Percentiles rank a stretch among this genome's conserved stretches.
Evolutionary conservation across 78 protist species (phyloP).

Genomic region (Dictyostelium capitatum): DNA sequence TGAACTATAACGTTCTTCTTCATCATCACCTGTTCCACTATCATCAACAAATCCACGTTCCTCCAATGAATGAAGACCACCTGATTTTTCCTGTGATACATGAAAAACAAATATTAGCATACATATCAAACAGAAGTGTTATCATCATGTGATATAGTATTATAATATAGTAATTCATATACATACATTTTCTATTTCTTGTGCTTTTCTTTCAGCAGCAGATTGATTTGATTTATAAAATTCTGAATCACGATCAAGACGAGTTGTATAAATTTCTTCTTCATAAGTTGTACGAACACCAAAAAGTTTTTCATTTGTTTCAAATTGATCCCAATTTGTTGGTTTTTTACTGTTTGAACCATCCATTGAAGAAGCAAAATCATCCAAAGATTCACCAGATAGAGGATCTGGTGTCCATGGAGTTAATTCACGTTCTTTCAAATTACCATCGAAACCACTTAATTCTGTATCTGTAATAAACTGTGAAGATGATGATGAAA

Average conservation of each 20-base stretch:
- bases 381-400: conserved; percentile 21
- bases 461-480: conserved; percentile 80
- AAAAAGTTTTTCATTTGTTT: conserved; percentile 77
- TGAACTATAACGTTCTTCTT: conserved; percentile 86
- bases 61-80: conserved; percentile 78
- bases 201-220: conserved; percentile 71
- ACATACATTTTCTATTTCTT: conserved; percentile 83
- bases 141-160: no score
- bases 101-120: neutral
- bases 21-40: conserved; percentile 78
- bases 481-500: no score
- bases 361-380: neutral
- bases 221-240: conserved; percentile 6
- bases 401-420: conserved; percentile 48
- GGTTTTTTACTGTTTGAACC: neutral
- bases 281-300: conserved; percentile 70
- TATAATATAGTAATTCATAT: neutral
- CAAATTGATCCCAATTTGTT: conserved; percentile 86
- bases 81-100: conserved; percentile 41
- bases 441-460: conserved; percentile 69
- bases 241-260: conserved; percentile 36
- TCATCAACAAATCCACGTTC: conserved; percentile 74
- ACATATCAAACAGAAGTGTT: no score
- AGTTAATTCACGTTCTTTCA: conserved; percentile 64
- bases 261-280: conserved; percentile 85